phyloP scores from a whole-genome alignment of 768 basidiomycete genomes.

The Sarcodon sp. region DNA sequence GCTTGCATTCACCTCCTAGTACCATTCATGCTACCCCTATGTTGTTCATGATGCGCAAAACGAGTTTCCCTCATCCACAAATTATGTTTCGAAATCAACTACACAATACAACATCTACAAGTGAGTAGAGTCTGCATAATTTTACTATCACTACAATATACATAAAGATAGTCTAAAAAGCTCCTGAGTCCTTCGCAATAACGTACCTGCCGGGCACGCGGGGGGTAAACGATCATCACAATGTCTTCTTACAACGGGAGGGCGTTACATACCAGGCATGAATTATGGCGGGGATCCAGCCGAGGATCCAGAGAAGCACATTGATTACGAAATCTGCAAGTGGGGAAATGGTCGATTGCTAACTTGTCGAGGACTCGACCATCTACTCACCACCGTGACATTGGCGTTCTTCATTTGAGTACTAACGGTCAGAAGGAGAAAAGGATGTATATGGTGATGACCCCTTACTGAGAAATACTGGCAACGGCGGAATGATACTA shows the following conservation, averaged over 20 bases:
- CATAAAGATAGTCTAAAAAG: constrained; percentile 11
- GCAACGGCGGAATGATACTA: constrained; percentile 19
- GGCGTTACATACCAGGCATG: constrained; percentile 23
- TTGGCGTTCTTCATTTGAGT: constrained; percentile 10
- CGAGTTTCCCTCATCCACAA: no score
- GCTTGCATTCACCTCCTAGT: no score
- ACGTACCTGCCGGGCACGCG: constrained; percentile 14
- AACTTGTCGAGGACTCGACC: neutral
- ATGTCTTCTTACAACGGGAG: neutral
- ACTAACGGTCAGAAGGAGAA: neutral
- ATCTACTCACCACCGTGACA: constrained; percentile 12
- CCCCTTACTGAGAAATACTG: constrained; percentile 19
- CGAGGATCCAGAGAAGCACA: constrained; percentile 26
- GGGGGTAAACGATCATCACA: neutral
- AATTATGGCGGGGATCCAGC: constrained; percentile 30
- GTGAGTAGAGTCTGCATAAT: no score
- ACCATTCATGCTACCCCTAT: no score
- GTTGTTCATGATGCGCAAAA: no score
- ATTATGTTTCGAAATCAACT: no score
- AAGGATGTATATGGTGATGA: neutral
- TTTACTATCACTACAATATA: no score
- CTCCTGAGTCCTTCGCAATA: constrained; percentile 16
- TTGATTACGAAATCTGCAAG: constrained; percentile 23
- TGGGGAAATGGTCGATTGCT: neutral
- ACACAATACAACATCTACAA: no score